phyloP scores from a whole-genome alignment of 176 grass and related monocot species.

The Musa troglodytarum region DNA sequence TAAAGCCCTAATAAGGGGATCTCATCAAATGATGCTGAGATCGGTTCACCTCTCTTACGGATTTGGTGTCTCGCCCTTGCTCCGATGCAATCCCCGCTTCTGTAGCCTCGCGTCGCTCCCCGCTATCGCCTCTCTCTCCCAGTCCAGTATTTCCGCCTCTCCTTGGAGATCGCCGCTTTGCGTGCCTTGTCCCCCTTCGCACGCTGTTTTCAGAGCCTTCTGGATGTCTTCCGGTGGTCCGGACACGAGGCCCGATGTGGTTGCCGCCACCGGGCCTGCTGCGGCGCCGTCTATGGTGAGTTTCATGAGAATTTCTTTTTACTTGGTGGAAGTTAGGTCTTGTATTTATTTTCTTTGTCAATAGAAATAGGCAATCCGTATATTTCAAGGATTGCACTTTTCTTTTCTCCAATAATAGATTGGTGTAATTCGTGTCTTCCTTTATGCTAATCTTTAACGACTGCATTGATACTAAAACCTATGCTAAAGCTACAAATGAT shows the following conservation, averaged over 20 bases:
- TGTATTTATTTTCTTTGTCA: background rate
- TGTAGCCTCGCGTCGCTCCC: background rate
- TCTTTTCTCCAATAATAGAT: too few species aligned
- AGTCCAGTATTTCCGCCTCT: background rate
- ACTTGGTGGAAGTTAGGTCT: background rate
- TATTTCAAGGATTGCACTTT: too few species aligned
- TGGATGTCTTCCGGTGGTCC: slow-evolving; percentile 35
- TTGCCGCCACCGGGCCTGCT: slow-evolving; percentile 8
- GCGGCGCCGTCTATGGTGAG: slow-evolving; percentile 43
- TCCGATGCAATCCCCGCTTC: background rate
- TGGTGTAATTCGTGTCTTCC: too few species aligned
- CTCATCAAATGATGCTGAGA: slow-evolving; percentile 6
- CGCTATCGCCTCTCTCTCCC: background rate
- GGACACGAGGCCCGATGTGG: slow-evolving; percentile 15
- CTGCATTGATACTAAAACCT: background rate
- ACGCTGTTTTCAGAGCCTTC: slow-evolving; percentile 12
- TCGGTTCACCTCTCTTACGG: background rate
- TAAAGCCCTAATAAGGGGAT: background rate
- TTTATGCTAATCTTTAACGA: background rate
- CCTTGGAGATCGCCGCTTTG: background rate
- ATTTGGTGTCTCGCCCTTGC: background rate
- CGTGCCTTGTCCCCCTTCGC: background rate
- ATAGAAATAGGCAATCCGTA: background rate
- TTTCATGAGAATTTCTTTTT: background rate
- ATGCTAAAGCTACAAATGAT: background rate